A percentile compares a stretch with the other conserved stretches of the same genome.
phyloP scores from a whole-genome alignment of 805 yeast species.

The Blastobotrys chiropterorum region DNA sequence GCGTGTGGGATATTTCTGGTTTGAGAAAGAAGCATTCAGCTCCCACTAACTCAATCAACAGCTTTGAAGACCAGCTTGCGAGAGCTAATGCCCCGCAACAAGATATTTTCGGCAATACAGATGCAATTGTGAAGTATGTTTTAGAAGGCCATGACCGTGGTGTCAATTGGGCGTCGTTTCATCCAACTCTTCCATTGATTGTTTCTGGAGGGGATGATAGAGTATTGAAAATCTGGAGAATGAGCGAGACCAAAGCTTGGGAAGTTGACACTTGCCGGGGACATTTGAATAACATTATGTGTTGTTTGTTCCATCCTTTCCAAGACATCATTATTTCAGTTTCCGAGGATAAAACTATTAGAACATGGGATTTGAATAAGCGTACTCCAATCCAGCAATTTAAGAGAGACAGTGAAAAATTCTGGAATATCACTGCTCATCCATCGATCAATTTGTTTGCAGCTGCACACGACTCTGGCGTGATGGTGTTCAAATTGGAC shows the following conservation, averaged over 20 bases:
- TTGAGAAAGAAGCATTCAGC: constrained; percentile 94
- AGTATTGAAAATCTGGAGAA: constrained; percentile 92
- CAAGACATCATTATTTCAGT: constrained; percentile 90
- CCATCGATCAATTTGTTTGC: constrained; percentile 90
- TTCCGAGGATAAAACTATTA: constrained; percentile 90
- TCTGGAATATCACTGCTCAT: constrained; percentile 88
- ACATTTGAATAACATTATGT: constrained; percentile 86
- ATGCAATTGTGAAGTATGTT: constrained; percentile 90
- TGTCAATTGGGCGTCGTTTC: constrained; percentile 98
- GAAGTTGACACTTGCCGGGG: constrained; percentile 98
- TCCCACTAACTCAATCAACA: constrained; percentile 28
- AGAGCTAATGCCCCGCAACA: constrained; percentile 60
- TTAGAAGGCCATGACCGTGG: constrained; percentile 98
- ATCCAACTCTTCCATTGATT: constrained; percentile 90
- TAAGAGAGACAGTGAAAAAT: constrained; percentile 88
- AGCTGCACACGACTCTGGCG: constrained; percentile 94
- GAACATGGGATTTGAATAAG: constrained; percentile 95
- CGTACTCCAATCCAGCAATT: constrained; percentile 91
- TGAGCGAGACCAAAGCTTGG: constrained; percentile 98
- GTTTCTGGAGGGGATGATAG: constrained; percentile 97
- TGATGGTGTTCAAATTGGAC: constrained; percentile 94
- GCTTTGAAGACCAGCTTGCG: constrained; percentile 41
- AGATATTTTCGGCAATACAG: constrained; percentile 90
- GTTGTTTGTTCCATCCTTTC: constrained; percentile 87
- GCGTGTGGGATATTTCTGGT: constrained; percentile 98